Base-by-base conservation (phyloP, 1,284 basidiomycete species). In the Ceratobasidium sp. region DNA sequence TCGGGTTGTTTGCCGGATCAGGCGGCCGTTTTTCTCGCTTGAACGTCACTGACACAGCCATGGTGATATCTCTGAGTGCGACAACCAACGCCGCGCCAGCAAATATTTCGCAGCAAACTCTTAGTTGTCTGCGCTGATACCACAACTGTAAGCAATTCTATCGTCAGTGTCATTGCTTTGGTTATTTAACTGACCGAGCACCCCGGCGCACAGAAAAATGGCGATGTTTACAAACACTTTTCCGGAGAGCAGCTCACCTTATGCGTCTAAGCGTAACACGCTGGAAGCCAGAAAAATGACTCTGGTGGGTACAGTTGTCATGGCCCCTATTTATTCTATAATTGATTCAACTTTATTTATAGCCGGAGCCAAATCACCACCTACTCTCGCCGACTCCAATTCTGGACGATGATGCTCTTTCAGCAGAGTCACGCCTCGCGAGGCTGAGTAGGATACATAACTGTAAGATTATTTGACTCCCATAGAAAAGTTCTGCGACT, bases 31-130 rank as follows among this genome's bases (percentile, higher is more conserved):
- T 12, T 44, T 46, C 12, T 44, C 40, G n/a, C 52, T 59, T 62
- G 20, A 52, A 48, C 48, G 48, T 52, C 48, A 67, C 28, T 48
- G 10, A 48, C 65, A 67, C 65, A 67, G 65, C 65, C 65, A 67
- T 67, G 48, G 15, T 13, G 23, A 10, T 13, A 52, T 33, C 48
- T 52, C 28, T 28, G n/a, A 13, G 3, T 50, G 50, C 17, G 13
- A 50, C 61, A 13, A 62, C 65, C 26, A 67, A 40, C 46, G 46
- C 44, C 17, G 7, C 3, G 20, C 48, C 9, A 26, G 6, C 12
- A 23, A 2, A 26, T 23, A 17, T 38, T 17, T 1, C 48, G 13
- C 15, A 28, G 52, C 15, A 26, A 20, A 2, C 46, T 23, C 23
- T 52, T 2, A 17, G 20, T 62, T 5, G 33, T 15, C 2, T 28